Base-by-base conservation (phyloP, 805 yeast genomes). In the Lipomyces starkeyi region DNA sequence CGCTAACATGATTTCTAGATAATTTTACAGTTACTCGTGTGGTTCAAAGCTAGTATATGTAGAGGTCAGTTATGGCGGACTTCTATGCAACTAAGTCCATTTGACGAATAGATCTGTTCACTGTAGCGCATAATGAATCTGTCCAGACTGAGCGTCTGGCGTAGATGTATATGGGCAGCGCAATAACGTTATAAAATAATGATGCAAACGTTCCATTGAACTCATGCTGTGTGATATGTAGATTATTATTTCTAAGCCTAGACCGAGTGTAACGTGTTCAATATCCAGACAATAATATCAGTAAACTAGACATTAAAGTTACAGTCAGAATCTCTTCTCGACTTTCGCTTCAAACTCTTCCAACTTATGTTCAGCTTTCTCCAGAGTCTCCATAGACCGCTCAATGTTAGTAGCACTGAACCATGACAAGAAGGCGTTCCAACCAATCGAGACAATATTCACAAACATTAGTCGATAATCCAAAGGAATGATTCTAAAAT, bases 381-480 rank as follows among this genome's bases (percentile, higher is more conserved):
- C 71, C 20, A 65, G 35, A 14, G 52, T 47, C 25, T 54, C 37
- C 20, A 57, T 11, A 8, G 65, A 29, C 27, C 61, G 58, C 8
- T 57, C 66, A 13, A 59, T 53, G 17, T 43, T 47, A 14, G 68
- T 59, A 13, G 56, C 62, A 49, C 65, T 65, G 58, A 69, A 63
- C 65, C 65, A 69, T 72, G 94, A 89, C 71, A 93, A 77, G 75
- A 84, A 91, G 34, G 94, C 86, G 76, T 93, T 93, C 97, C 97
- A 93, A 22, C 88, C 86, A 34, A 93, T 85, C 59, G 94, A 87
- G 32, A 91, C 83, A 3, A 87, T 67, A 74, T 91, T 91, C 37
- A 90, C 96, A 11, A 87, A 81, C 58, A 91, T 74, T 58, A 93
- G 78, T 52, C 97, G 84, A 73, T 85, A 66, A 7, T 66, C 62